Evolutionary conservation across 495 filamentous ascomycete species (phyloP), one percentile per base, ranked within the genome.

Genomic region (Parathielavia hyrcaniae): DNA sequence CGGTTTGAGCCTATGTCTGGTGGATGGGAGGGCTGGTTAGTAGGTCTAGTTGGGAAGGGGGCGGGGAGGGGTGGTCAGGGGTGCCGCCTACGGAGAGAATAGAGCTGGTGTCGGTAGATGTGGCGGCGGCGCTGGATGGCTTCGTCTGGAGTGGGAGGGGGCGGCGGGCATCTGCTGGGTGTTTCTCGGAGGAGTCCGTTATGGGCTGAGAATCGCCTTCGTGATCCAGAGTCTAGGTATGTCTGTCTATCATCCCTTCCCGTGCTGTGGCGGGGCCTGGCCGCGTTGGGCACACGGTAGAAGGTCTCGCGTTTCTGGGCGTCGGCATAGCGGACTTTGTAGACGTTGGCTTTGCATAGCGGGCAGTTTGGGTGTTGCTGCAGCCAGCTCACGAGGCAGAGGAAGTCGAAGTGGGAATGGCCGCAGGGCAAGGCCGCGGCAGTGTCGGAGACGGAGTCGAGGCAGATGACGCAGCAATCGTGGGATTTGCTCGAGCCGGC

Each of bases 301-400:
- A 77, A 40, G 84, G 26, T 61, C 73, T 58, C 68, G 65, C 67
- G 81, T 81, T 49, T 73, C 64, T 85, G 84, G 41, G 77, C 79
- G 45, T 73, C 64, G 5, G 83, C 74, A 68, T 91, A 87, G 67
- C 83, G 79, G 38, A 96, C 85, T n/a, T 80, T 76, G 17, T 77
- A 76, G 54, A 93, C 75, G 53, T 80, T 72, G 20, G 80, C 73
- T 56, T 92, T 91, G 71, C 89, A 96, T 54, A 96, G 75, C 11
- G 90, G 90, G 68, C 90, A 96, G 50, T 71, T 80, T 0, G 85
- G 71, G 23, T 81, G 81, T 65, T 90, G 77, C 62, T 92, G 81
- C 14, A 91, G 73, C 91, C 91, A 95, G 73, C 82, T 91, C 19
- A 88, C 68, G 11, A 95, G 80, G 65, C 91, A 96, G 13, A 90